A percentile compares a stretch with the other conserved stretches of the same genome.
Evolutionary conservation across 257 asterid species (phyloP).

Genomic region (Gentiana dahurica): DNA sequence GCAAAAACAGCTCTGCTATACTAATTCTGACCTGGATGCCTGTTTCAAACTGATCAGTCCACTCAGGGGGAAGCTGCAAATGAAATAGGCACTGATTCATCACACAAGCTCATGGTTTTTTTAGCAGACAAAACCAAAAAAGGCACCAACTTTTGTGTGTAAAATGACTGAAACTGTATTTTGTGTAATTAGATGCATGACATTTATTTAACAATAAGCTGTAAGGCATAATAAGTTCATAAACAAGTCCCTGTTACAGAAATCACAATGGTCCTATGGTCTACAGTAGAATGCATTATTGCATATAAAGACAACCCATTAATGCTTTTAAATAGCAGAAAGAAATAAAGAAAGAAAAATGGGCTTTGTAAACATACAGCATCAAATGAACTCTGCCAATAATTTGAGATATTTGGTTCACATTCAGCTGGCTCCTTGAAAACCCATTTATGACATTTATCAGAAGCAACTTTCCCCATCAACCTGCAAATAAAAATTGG

Average conservation of each 20-base stretch:
- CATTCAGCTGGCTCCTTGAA: conserved; percentile 97
- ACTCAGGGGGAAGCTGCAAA: conserved; percentile 90
- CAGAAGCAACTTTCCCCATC: conserved; percentile 99
- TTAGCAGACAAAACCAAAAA: conserved; percentile 20
- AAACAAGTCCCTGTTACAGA: no score
- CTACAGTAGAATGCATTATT: background rate
- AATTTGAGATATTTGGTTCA: conserved; percentile 94
- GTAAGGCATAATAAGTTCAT: background rate
- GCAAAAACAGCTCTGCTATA: conserved; percentile 1
- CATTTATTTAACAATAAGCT: background rate
- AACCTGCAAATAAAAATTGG: conserved; percentile 60
- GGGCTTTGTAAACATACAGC: conserved; percentile 51
- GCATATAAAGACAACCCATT: background rate
- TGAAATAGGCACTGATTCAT: conserved; percentile 19
- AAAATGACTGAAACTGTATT: no score
- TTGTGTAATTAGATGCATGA: background rate
- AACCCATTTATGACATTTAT: conserved; percentile 99
- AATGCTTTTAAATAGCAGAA: background rate
- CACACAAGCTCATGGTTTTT: conserved; percentile 20
- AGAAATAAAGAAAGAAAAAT: conserved; percentile 13
- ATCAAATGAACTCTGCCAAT: conserved; percentile 99
- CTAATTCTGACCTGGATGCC: conserved; percentile 79
- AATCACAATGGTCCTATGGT: no score
- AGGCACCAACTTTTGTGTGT: conserved; percentile 8
- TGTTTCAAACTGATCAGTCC: conserved; percentile 98